Evolutionary conservation across 2,329 filamentous ascomycete genomes (phyloP).

Genomic region (Penicillium decumbens): DNA sequence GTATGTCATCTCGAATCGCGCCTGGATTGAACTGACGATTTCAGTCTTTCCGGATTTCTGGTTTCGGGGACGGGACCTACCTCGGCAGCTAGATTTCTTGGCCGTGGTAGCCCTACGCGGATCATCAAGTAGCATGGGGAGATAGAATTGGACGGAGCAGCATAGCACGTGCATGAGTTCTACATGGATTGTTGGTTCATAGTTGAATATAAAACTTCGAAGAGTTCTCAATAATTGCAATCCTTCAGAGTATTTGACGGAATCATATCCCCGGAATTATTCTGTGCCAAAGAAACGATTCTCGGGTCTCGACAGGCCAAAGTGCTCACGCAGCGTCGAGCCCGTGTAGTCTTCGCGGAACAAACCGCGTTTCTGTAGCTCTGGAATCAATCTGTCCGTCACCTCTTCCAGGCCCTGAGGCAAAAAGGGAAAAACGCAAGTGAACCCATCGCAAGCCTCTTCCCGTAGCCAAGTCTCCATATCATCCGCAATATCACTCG

Average conservation of each 20-base stretch:
- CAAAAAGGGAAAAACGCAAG: constrained; percentile 48
- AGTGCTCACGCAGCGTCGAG: constrained; percentile 51
- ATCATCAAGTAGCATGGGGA: background rate
- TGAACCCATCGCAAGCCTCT: constrained; percentile 51
- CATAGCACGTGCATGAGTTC: too few relatives aligned
- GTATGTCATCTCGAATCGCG: constrained; percentile 6
- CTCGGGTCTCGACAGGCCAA: constrained; percentile 49
- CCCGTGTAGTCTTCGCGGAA: constrained; percentile 53
- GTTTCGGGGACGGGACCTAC: constrained; percentile 13
- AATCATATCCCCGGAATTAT: background rate
- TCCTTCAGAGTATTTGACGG: background rate
- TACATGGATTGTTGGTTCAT: too few relatives aligned
- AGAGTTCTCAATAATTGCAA: background rate
- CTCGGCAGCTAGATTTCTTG: constrained; percentile 1
- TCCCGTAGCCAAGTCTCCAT: constrained; percentile 47
- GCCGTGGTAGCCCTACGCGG: background rate
- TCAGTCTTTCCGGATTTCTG: constrained; percentile 12
- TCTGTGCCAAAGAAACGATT: constrained; percentile 36
- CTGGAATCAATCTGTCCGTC: constrained; percentile 46
- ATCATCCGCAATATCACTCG: constrained; percentile 46
- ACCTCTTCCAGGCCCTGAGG: constrained; percentile 52
- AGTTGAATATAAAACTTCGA: background rate
- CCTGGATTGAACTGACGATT: constrained; percentile 9
- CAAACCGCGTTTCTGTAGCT: constrained; percentile 49
- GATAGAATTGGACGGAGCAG: background rate